phyloP scores from a whole-genome alignment of 2,329 filamentous ascomycete genomes.

The Pyrenophora graminea region DNA sequence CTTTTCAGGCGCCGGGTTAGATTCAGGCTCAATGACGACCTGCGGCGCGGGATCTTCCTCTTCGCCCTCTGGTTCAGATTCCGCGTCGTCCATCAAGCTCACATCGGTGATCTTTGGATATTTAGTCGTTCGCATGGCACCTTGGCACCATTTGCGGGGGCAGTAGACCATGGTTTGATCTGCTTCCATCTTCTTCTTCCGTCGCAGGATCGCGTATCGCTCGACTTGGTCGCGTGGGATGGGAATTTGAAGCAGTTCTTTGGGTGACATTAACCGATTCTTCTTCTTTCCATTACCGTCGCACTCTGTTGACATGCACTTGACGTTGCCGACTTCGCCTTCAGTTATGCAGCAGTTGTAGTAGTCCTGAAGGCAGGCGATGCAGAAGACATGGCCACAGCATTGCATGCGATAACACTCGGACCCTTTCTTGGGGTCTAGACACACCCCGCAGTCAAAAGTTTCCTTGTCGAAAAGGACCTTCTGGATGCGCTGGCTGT shows the following conservation, averaged over 20 bases:
- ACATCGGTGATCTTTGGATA: constrained; percentile 54
- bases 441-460: constrained; percentile 84
- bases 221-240: constrained; percentile 69
- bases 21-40: constrained; percentile 8
- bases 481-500: constrained; percentile 73
- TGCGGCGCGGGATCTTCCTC: background rate
- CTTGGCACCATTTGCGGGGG: constrained; percentile 89
- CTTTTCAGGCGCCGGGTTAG: constrained; percentile 23
- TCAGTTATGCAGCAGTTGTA: constrained; percentile 87
- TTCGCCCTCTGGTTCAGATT: constrained; percentile 44
- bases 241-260: constrained; percentile 68
- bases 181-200: constrained; percentile 88
- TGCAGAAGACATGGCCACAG: constrained; percentile 91
- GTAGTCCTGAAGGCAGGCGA: constrained; percentile 83
- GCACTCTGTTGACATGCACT: constrained; percentile 80
- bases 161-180: constrained; percentile 94
- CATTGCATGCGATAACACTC: constrained; percentile 79
- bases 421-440: constrained; percentile 88
- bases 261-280: constrained; percentile 74
- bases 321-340: constrained; percentile 77
- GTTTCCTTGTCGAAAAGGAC: constrained; percentile 80
- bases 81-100: constrained; percentile 45
- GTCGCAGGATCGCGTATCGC: constrained; percentile 86
- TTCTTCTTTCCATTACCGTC: constrained; percentile 37
- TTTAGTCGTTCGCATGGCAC: constrained; percentile 68